A percentile compares a stretch with the other conserved stretches of the same genome.
Conservation (phyloP, 805 yeast genomes). For the Monosporozyma siamensis region DNA sequence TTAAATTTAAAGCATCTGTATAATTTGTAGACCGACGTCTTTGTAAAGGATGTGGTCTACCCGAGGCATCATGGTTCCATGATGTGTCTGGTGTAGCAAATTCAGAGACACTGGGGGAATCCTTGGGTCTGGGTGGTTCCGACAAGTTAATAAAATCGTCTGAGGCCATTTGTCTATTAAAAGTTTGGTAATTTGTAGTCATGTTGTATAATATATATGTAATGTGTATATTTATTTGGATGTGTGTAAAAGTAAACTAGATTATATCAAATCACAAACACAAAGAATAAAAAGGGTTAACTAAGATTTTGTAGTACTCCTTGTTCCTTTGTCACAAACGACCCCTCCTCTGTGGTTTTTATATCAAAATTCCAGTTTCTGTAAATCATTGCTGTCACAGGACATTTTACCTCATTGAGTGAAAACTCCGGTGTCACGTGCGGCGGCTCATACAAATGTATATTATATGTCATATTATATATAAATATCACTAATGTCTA, state of each 20-base stretch:
- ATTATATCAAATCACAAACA: too few relatives aligned
- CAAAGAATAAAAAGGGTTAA: too few relatives aligned
- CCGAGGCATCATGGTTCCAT: background rate
- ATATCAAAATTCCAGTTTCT: too few relatives aligned
- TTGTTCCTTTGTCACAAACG: too few relatives aligned
- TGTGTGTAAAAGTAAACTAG: background rate
- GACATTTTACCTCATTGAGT: too few relatives aligned
- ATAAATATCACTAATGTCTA: background rate
- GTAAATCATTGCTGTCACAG: too few relatives aligned
- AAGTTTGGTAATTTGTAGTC: conserved; percentile 1
- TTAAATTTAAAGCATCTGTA: conserved; percentile 11
- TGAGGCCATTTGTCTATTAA: conserved; percentile 3
- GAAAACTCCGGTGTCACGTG: conserved; percentile 1
- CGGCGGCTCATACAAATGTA: too few relatives aligned
- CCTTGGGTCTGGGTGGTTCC: conserved; percentile 17
- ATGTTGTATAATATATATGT: background rate
- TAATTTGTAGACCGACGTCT: conserved; percentile 18
- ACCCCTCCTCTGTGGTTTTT: too few relatives aligned
- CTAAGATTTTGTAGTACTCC: too few relatives aligned
- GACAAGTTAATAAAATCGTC: conserved; percentile 16
- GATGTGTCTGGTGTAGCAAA: conserved; percentile 1
- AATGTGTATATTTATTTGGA: background rate
- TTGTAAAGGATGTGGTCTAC: conserved; percentile 2
- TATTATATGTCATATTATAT: background rate
- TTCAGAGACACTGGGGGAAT: conserved; percentile 12